Percentiles rank a stretch among this genome's conserved stretches.
These are phyloP conservation scores for Candida rishiriensis DNA, from an alignment of 805 yeast genomes.

Conservation along the genomic window DNA sequence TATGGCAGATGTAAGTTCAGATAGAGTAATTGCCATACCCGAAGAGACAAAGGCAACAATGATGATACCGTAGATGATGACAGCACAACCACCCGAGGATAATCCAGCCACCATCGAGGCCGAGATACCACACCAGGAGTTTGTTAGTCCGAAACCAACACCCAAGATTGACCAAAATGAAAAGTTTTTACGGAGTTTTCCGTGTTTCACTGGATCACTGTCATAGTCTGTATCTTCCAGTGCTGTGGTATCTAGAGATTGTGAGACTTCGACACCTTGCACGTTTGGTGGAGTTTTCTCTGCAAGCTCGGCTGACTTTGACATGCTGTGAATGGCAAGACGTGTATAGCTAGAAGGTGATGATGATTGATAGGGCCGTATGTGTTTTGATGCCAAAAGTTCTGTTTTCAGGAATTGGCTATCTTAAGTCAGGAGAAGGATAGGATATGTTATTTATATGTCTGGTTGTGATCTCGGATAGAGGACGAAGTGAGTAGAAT, in stretches of 20 bases:
- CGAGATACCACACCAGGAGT: conserved; percentile 59
- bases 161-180: conserved; percentile 47
- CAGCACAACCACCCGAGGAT: conserved; percentile 53
- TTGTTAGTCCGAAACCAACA: conserved; percentile 56
- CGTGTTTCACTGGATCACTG: conserved; percentile 5
- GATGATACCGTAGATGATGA: conserved; percentile 52
- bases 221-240: conserved; percentile 13
- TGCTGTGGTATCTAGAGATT: not conserved
- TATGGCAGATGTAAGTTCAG: conserved; percentile 50
- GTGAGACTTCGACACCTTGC: not conserved
- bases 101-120: conserved; percentile 53
- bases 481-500: too few relatives aligned
- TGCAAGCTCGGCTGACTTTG: too few relatives aligned
- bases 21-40: conserved; percentile 45
- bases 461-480: too few relatives aligned
- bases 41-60: conserved; percentile 44
- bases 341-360: too few relatives aligned
- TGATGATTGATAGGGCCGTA: too few relatives aligned
- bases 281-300: not conserved
- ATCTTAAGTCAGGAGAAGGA: too few relatives aligned
- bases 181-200: conserved; percentile 32
- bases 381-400: too few relatives aligned
- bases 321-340: too few relatives aligned
- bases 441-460: too few relatives aligned
- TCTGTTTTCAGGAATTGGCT: too few relatives aligned